Evolutionary conservation across 2,329 filamentous ascomycete species (phyloP).

Genomic region (Ceratocystis destructans): DNA sequence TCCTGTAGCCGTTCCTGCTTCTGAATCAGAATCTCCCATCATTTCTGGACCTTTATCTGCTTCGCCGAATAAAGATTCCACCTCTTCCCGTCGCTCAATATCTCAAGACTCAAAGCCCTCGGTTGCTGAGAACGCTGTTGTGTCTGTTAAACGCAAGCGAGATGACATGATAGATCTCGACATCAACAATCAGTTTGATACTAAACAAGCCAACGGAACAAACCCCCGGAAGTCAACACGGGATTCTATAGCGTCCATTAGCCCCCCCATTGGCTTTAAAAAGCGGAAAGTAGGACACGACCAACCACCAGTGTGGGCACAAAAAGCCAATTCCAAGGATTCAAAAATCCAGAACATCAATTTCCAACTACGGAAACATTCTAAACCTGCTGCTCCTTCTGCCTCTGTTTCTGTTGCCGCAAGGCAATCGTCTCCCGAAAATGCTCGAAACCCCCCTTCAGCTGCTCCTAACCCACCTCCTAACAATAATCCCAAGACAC

Average conservation of each 20-base stretch:
- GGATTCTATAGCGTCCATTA: slow-evolving; percentile 6
- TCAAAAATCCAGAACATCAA: slow-evolving; percentile 32
- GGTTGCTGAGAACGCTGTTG: slow-evolving; percentile 25
- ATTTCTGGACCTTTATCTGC: not conserved
- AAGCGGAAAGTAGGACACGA: slow-evolving; percentile 28
- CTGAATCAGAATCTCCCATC: slow-evolving; percentile 1
- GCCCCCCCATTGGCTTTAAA: slow-evolving; percentile 26
- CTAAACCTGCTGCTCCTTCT: slow-evolving; percentile 27
- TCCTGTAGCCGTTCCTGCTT: not conserved
- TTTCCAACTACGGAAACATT: slow-evolving; percentile 32
- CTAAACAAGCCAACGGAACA: slow-evolving; percentile 8
- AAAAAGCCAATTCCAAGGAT: slow-evolving; percentile 27
- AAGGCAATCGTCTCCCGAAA: slow-evolving; percentile 36
- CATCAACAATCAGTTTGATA: slow-evolving; percentile 13
- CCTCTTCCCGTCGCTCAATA: not conserved
- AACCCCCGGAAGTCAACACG: slow-evolving; percentile 16
- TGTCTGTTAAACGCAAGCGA: slow-evolving; percentile 36
- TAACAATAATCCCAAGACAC: not conserved
- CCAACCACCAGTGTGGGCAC: slow-evolving; percentile 37
- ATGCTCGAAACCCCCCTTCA: slow-evolving; percentile 26
- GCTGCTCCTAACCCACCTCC: slow-evolving; percentile 20
- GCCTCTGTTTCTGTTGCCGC: slow-evolving; percentile 19
- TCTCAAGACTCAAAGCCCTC: slow-evolving; percentile 12
- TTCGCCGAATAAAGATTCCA: not conserved
- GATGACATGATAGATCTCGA: slow-evolving; percentile 26